Evolutionary conservation across 768 basidiomycete species (phyloP), one percentile per base, ranked within the genome.

Genomic region (Russula olivacea): DNA sequence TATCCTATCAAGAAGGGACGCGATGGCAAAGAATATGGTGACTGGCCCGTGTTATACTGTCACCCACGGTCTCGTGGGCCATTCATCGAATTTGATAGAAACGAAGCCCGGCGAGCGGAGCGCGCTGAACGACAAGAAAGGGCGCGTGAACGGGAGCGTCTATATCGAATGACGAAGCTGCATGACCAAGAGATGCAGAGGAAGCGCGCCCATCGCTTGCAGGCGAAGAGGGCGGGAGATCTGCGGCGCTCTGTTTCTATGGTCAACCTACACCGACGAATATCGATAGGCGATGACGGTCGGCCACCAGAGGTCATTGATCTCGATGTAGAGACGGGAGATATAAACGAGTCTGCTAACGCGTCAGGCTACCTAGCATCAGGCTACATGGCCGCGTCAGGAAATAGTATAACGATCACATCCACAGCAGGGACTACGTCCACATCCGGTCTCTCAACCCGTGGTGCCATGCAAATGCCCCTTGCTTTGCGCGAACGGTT

Each of bases 331-430:
- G 77, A 77, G 40, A 70, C 70, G 21, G 70, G 77, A 21, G 77
- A 71, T 38, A 43, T 38, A 2, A 69, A 73, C 30, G 83, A 83
- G 57, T 88, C 86, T 3, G 79, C 79, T 15, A 82, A 85, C 59
- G 86, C 87, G 12, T 90, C 89, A 2, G 87, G 89, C 6, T 89
- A 85, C 70, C 76, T 85, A 6, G 80, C 81, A 5, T 87, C 88
- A 10, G 76, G 79, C 36, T 93, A 93, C 71, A 80, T 91, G 60
- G 93, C 93, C 41, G 96, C 96, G 2, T 98, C 95, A 9, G 95
- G 95, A 7, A 98, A 99, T 75, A 94, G 91, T 66, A 93, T 98
- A 51, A 81, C 84, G 43, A 86, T 98, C 70, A 94, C 96, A 1
- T 97, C 94, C 2, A 89, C 88, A 25, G 88, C 90, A 43, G 93